Conservation (phyloP, 441 rosid genomes). For the Erysimum cheiri region DNA sequence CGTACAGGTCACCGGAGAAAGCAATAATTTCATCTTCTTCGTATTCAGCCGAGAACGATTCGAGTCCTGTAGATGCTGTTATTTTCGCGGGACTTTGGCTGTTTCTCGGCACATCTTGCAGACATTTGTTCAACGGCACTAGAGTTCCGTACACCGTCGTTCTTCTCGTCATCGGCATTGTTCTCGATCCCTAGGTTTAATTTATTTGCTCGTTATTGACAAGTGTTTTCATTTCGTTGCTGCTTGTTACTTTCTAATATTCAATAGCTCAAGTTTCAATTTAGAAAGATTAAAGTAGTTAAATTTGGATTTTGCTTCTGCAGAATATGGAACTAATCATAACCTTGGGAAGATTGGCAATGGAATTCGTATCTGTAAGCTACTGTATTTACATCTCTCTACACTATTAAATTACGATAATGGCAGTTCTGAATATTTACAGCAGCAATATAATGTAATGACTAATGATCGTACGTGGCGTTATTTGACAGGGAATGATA, state of each 20-base stretch:
- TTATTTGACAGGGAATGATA: conserved; percentile 71
- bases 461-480: neutral
- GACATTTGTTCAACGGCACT: conserved; percentile 80
- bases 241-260: neutral
- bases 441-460: conserved; percentile 18
- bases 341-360: conserved; percentile 75
- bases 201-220: neutral
- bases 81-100: conserved; percentile 72
- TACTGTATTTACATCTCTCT: conserved; percentile 14
- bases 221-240: neutral
- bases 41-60: neutral
- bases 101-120: conserved; percentile 71
- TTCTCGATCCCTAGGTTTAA: conserved; percentile 70
- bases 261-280: conserved; percentile 5
- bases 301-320: conserved; percentile 24
- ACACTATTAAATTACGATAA: no score
- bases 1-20: conserved; percentile 9
- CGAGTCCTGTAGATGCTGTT: conserved; percentile 65
- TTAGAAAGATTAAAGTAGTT: neutral
- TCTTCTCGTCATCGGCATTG: conserved; percentile 78
- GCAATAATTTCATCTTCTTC: neutral
- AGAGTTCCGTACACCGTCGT: conserved; percentile 93
- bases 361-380: conserved; percentile 92
- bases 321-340: conserved; percentile 83
- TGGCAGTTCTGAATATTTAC: conserved; percentile 3